Evolutionary conservation across 371 early-diverging fungal species (phyloP).

Genomic region (Entomophthora muscae): DNA sequence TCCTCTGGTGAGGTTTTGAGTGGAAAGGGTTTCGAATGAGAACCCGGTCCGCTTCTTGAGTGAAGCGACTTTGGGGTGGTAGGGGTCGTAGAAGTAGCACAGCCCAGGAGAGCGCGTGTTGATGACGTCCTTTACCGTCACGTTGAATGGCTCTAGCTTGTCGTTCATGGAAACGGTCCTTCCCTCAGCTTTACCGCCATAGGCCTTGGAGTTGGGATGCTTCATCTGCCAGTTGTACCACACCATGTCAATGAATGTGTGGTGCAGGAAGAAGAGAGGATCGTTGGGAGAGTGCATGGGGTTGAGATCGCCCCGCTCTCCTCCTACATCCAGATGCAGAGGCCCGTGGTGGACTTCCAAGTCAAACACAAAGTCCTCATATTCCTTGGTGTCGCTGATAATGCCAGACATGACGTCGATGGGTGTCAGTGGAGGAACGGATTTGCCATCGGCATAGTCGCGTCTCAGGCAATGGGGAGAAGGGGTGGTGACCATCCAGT

Average conservation of each 20-base stretch:
- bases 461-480: conserved; percentile 7
- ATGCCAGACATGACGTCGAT: neutral
- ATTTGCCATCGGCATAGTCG: neutral
- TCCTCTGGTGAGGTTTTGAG: neutral
- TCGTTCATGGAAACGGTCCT: neutral
- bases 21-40: neutral
- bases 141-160: conserved; percentile 5
- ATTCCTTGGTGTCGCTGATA: neutral
- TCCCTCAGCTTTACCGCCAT: neutral
- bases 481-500: neutral
- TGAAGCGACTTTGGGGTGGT: neutral
- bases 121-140: conserved; percentile 3
- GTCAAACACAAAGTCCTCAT: neutral
- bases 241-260: conserved; percentile 25
- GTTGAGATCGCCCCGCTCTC: conserved; percentile 24
- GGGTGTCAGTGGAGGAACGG: neutral
- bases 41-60: neutral
- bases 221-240: conserved; percentile 27
- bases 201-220: neutral
- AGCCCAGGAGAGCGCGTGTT: conserved; percentile 2
- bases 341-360: neutral
- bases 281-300: conserved; percentile 24
- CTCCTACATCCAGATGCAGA: neutral
- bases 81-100: neutral
- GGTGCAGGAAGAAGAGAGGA: conserved; percentile 27